Evolutionary conservation across 2,329 filamentous ascomycete genomes (phyloP).

Genomic region (Calonectria fujianensis): DNA sequence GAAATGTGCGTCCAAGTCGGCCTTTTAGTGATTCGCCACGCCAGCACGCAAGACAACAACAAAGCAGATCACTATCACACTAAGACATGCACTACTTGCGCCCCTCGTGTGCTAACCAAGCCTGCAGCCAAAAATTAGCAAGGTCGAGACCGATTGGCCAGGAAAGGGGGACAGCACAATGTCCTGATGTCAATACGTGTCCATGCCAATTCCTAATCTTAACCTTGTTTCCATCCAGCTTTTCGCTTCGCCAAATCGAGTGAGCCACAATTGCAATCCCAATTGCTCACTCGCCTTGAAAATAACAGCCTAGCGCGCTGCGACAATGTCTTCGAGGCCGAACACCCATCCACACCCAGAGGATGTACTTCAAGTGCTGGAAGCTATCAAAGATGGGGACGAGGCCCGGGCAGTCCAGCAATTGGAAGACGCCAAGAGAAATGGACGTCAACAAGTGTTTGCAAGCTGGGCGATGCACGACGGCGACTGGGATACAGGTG

Average conservation of each 20-base stretch:
- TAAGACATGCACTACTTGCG: background rate
- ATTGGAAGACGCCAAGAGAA: background rate
- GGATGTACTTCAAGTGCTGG: background rate
- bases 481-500: conserved; percentile 14
- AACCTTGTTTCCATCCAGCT: background rate
- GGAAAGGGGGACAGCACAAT: background rate
- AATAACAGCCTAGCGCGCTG: background rate
- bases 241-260: background rate
- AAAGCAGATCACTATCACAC: background rate
- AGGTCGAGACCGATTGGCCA: background rate
- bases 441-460: background rate
- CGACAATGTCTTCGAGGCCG: background rate
- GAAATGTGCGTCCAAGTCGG: background rate
- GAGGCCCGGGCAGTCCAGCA: background rate
- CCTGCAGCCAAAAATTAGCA: background rate
- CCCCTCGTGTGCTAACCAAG: background rate
- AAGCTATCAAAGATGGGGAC: background rate
- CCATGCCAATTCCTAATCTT: background rate
- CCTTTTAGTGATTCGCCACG: background rate
- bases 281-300: background rate
- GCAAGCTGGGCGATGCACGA: conserved; percentile 1
- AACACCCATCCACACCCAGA: background rate
- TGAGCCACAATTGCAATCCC: background rate
- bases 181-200: background rate
- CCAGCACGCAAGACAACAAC: background rate